These are phyloP conservation scores for Venturia oleaginea DNA, from an alignment of 2,329 filamentous ascomycete species.

Conservation along the genomic window DNA sequence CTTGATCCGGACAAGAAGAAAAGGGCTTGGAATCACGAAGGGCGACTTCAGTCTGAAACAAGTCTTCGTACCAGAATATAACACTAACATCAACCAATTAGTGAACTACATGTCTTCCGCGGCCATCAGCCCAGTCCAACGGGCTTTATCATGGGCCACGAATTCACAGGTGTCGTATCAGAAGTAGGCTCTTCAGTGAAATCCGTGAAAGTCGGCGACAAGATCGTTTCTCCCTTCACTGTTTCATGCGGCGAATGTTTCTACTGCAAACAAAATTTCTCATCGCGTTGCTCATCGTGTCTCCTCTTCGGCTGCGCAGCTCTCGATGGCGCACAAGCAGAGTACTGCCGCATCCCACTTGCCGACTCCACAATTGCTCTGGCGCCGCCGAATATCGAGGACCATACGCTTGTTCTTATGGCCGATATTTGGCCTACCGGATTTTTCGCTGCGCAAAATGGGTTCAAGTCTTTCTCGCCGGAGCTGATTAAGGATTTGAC, in stretches of 20 bases:
- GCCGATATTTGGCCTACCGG: constrained; percentile 83
- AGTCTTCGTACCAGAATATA: background rate
- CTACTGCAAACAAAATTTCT: constrained; percentile 70
- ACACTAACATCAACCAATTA: constrained; percentile 26
- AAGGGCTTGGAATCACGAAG: background rate
- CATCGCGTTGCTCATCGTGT: constrained; percentile 65
- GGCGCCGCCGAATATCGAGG: constrained; percentile 64
- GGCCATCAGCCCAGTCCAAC: constrained; percentile 65
- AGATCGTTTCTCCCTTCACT: constrained; percentile 76
- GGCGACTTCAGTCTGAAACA: background rate
- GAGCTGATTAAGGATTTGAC: constrained; percentile 57
- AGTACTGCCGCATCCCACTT: constrained; percentile 67
- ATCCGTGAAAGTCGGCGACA: constrained; percentile 63
- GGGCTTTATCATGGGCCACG: constrained; percentile 67
- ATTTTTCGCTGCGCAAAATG: constrained; percentile 74
- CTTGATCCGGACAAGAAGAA: background rate
- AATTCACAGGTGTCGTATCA: constrained; percentile 71
- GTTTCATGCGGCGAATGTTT: constrained; percentile 56
- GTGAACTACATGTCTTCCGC: constrained; percentile 78
- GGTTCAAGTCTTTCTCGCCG: constrained; percentile 52
- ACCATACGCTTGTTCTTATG: constrained; percentile 74
- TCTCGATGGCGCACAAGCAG: constrained; percentile 72
- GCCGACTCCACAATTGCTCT: constrained; percentile 75
- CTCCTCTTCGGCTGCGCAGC: constrained; percentile 59
- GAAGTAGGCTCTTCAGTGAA: constrained; percentile 60